Evolutionary conservation across 768 basidiomycete genomes (phyloP).

Genomic region (Lyophyllum decastes): DNA sequence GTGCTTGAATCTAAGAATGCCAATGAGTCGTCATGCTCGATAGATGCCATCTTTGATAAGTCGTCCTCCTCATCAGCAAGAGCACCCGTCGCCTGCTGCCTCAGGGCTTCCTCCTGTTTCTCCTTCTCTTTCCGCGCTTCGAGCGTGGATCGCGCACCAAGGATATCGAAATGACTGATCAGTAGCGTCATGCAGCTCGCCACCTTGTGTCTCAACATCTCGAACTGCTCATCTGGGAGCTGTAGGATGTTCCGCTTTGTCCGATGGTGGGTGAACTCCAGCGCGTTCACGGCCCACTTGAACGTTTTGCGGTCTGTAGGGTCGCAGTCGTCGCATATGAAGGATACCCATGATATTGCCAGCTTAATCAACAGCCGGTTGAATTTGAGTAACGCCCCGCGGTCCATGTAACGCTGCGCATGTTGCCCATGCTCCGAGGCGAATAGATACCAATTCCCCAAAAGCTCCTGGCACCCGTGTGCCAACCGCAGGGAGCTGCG

Average conservation of each 20-base stretch:
- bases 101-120: conserved; percentile 61
- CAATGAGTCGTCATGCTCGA: conserved; percentile 42
- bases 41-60: conserved; percentile 33
- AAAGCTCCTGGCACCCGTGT: conserved; percentile 75
- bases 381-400: conserved; percentile 67
- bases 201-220: conserved; percentile 86
- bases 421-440: conserved; percentile 96
- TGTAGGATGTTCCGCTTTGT: conserved; percentile 90
- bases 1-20: conserved; percentile 63
- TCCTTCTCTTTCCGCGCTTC: conserved; percentile 93
- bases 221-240: conserved; percentile 86
- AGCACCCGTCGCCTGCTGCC: conserved; percentile 52
- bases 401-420: conserved; percentile 87
- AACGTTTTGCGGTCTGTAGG: conserved; percentile 95
- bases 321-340: conserved; percentile 98
- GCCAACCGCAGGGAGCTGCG: conserved; percentile 63
- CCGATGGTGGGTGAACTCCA: conserved; percentile 88
- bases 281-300: conserved; percentile 95
- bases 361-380: conserved; percentile 83
- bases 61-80: conserved; percentile 52
- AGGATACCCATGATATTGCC: conserved; percentile 97
- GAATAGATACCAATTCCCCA: conserved; percentile 94
- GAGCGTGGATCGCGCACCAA: conserved; percentile 86
- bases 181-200: conserved; percentile 96
- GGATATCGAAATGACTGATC: conserved; percentile 96